Percentiles rank a stretch among this genome's conserved stretches.
These are phyloP conservation scores for Lepidium sativum DNA, from an alignment of 345 rosid species.

Conservation along the genomic window DNA sequence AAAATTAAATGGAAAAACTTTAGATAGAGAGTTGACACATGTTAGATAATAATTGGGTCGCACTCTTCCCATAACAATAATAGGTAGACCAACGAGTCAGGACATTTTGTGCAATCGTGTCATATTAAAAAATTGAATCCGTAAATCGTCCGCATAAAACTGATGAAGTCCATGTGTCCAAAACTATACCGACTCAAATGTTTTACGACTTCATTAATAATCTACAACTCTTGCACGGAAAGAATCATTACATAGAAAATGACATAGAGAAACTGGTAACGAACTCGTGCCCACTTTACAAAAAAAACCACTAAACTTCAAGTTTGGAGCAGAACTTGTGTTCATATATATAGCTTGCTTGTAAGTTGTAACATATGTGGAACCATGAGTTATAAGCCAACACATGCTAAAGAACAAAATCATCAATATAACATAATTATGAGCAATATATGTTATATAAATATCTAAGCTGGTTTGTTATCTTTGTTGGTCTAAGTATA, in stretches of 20 bases:
- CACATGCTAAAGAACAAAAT: slow-evolving; percentile 21
- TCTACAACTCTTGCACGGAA: slow-evolving; percentile 21
- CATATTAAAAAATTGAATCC: not conserved
- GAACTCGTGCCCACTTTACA: slow-evolving; percentile 24
- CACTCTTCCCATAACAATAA: not conserved
- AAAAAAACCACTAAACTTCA: slow-evolving; percentile 22
- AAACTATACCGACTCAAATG: slow-evolving; percentile 6
- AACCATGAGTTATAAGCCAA: slow-evolving; percentile 11
- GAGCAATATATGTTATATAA: not conserved
- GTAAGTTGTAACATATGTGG: slow-evolving; percentile 19
- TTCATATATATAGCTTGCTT: slow-evolving; percentile 10
- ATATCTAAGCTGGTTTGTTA: slow-evolving; percentile 1
- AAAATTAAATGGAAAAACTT: not conserved
- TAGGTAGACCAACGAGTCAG: not conserved
- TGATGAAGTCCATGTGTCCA: slow-evolving; percentile 10
- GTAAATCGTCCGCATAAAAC: not conserved
- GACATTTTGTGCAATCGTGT: not conserved
- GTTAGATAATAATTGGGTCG: not conserved
- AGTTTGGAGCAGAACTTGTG: slow-evolving; percentile 13
- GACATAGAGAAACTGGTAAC: slow-evolving; percentile 26
- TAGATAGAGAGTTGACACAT: not conserved
- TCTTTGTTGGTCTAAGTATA: slow-evolving; percentile 18
- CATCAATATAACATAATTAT: not conserved
- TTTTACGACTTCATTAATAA: not conserved
- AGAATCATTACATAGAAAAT: slow-evolving; percentile 21